Conservation (phyloP, 225 moss, liverwort and hornwort species). For the Bryum argenteum region DNA sequence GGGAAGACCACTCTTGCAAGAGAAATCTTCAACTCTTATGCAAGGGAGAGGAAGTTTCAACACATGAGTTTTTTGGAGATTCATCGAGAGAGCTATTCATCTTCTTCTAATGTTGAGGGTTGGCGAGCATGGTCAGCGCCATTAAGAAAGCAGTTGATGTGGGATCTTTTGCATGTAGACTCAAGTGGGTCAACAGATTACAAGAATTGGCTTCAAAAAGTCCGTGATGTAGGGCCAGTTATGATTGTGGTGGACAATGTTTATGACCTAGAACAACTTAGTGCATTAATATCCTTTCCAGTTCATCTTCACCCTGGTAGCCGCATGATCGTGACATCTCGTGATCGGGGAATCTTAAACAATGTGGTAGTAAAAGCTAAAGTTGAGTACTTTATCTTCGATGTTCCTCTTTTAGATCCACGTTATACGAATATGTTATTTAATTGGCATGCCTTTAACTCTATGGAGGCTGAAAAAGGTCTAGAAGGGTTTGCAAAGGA, state of each 20-base stretch:
- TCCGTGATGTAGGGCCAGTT: background rate
- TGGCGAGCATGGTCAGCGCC: background rate
- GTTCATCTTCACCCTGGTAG: background rate
- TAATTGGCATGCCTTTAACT: background rate
- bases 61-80: slow-evolving; percentile 25
- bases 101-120: background rate
- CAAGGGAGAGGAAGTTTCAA: background rate
- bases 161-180: slow-evolving; percentile 13
- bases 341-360: background rate
- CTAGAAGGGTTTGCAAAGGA: background rate
- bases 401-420: background rate
- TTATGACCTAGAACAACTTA: background rate
- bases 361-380: background rate
- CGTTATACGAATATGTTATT: background rate
- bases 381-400: background rate
- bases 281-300: background rate
- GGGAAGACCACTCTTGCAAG: no score
- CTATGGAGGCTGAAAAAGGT: background rate
- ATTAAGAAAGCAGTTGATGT: slow-evolving; percentile 2
- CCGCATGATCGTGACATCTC: slow-evolving; percentile 11
- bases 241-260: slow-evolving; percentile 20
- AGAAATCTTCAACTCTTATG: slow-evolving; percentile 24
- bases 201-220: background rate
- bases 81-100: background rate
- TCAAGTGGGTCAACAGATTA: background rate